Evolutionary conservation across 2,329 filamentous ascomycete species (phyloP).

Genomic region (Mycosphaerella sp.): DNA sequence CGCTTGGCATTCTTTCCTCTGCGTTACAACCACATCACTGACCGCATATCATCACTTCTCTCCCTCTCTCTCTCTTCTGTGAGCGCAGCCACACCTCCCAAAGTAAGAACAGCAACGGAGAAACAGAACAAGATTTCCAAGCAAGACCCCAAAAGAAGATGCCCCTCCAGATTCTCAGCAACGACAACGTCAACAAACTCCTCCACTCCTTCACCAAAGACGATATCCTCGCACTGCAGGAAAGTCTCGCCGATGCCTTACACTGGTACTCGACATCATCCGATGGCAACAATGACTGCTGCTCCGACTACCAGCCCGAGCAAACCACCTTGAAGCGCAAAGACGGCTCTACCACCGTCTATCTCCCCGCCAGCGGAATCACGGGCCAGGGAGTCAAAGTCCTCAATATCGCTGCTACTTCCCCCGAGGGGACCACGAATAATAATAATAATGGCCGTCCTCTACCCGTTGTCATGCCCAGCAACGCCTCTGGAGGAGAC

Average conservation of each 20-base stretch:
- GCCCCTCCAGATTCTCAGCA: conserved; percentile 55
- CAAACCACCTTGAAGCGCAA: conserved; percentile 55
- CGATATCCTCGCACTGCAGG: conserved; percentile 53
- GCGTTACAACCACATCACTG: too few species aligned
- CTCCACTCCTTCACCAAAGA: conserved; percentile 51
- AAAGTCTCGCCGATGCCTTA: conserved; percentile 53
- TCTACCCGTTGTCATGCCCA: conserved; percentile 20
- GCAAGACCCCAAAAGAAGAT: conserved; percentile 33
- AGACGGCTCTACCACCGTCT: conserved; percentile 57
- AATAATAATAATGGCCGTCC: too few species aligned
- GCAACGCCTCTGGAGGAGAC: conserved; percentile 23
- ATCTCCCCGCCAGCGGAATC: conserved; percentile 60
- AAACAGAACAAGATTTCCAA: too few species aligned
- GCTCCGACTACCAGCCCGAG: conserved; percentile 55
- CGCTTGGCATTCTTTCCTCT: too few species aligned
- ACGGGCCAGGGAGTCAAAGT: conserved; percentile 59
- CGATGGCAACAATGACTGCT: conserved; percentile 51
- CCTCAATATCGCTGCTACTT: conserved; percentile 45
- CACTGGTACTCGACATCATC: conserved; percentile 59
- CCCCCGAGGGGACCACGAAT: conserved; percentile 22
- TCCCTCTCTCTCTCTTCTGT: too few species aligned
- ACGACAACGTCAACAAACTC: conserved; percentile 50
- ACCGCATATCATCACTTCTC: too few species aligned
- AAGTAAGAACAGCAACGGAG: too few species aligned
- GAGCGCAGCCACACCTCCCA: too few species aligned